Evolutionary conservation across 768 basidiomycete genomes (phyloP).

Genomic region (Phaffia australis): DNA sequence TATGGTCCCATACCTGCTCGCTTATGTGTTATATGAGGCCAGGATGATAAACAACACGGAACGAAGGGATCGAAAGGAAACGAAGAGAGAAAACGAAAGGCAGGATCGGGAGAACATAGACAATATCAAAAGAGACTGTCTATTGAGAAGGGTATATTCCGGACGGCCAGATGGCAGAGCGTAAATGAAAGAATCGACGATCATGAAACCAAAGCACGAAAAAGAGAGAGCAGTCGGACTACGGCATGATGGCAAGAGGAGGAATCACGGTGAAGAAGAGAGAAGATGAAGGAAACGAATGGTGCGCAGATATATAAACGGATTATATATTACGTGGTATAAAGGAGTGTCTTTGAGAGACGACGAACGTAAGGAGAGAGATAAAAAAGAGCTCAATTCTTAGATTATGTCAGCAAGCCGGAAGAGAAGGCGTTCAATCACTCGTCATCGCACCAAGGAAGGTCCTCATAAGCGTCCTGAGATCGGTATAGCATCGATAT

Average conservation of each 20-base stretch:
- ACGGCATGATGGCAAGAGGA: neutral
- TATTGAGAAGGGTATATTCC: too few species aligned
- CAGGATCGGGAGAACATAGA: too few species aligned
- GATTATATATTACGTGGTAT: neutral
- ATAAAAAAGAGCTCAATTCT: conserved; percentile 1
- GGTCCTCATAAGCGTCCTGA: conserved; percentile 15
- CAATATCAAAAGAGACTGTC: too few species aligned
- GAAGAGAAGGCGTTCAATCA: neutral
- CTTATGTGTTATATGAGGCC: too few species aligned
- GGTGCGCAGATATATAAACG: neutral
- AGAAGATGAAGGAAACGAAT: neutral
- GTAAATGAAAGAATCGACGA: neutral
- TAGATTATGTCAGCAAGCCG: neutral
- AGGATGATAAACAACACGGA: too few species aligned
- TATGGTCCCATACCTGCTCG: too few species aligned
- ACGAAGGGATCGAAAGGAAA: too few species aligned
- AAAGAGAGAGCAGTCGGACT: neutral
- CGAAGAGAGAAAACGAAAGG: too few species aligned
- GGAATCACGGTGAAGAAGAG: neutral
- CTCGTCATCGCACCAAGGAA: conserved; percentile 22
- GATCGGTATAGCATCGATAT: neutral
- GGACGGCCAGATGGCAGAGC: neutral
- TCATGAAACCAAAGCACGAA: neutral
- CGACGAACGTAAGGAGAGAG: neutral
- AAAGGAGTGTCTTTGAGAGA: neutral